These are phyloP conservation scores for Soucietia sequanensis DNA, from an alignment of 805 yeast genomes.

Conservation along the genomic window DNA sequence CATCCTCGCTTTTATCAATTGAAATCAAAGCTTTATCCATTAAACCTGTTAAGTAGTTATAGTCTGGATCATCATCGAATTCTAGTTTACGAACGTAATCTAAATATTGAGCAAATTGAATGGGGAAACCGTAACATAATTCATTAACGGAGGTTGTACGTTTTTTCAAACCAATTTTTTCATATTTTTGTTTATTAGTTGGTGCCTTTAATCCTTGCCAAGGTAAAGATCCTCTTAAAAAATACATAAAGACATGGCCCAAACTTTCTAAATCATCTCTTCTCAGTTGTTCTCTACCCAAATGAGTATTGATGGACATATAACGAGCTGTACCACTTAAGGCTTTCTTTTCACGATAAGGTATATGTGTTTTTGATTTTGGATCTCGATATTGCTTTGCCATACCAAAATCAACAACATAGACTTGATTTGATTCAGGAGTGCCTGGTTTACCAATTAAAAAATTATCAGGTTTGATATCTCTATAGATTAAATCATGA, in stretches of 20 bases:
- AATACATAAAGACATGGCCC: constrained; percentile 96
- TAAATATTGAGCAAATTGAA: constrained; percentile 89
- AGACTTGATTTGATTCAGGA: constrained; percentile 79
- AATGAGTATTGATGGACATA: constrained; percentile 96
- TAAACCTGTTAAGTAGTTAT: constrained; percentile 77
- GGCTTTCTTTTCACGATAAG: constrained; percentile 94
- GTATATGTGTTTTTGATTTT: constrained; percentile 90
- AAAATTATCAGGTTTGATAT: constrained; percentile 96
- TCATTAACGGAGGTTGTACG: constrained; percentile 85
- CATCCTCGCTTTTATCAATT: constrained; percentile 72
- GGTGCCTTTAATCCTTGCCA: constrained; percentile 99
- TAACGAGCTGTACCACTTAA: constrained; percentile 98
- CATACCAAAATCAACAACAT: constrained; percentile 97
- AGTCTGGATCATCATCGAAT: constrained; percentile 94
- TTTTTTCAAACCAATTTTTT: constrained; percentile 95
- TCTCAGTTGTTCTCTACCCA: constrained; percentile 95
- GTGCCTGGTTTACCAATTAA: constrained; percentile 87
- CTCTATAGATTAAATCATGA: constrained; percentile 89
- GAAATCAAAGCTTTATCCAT: constrained; percentile 76
- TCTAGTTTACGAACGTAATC: constrained; percentile 83
- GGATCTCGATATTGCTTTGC: constrained; percentile 98
- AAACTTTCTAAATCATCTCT: constrained; percentile 95
- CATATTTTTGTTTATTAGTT: constrained; percentile 95
- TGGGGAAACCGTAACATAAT: constrained; percentile 84
- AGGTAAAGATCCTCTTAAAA: constrained; percentile 89